Evolutionary conservation across 352 stramenopile genomes (phyloP), one percentile per base, ranked within the genome.

Genomic region (Phytophthora rubi): DNA sequence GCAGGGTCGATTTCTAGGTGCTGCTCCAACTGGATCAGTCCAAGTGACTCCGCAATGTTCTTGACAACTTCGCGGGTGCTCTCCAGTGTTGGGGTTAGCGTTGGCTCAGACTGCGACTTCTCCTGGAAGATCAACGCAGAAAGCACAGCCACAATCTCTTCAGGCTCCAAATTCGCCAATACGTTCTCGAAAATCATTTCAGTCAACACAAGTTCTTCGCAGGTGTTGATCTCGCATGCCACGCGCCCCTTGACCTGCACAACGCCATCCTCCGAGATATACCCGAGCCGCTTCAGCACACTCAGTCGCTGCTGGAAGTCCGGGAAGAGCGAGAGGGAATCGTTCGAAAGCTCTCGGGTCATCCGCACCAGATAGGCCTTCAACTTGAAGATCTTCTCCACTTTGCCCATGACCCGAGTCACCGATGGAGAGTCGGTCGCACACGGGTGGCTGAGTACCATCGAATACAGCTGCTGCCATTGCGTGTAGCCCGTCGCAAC

Each of bases 181-280:
- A 99, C 90, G 55, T 99, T 99, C 73, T 99, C 96, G 73, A 99
- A 99, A 35, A 99, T 97, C 88, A 99, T 98, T 80, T 99, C 98
- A 0, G 98, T 99, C 16, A 99, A 82, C 62, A 99, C 93, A 9
- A 99, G 81, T 62, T 99, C 97, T 65, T 99, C 96, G 65, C 96
- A 99, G 3, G 96, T 99, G 82, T 99, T 99, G 51, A 99, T 95
- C 83, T 99, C 97, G 67, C 97, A 99, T 2, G 97, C 97, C 9
- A 99, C 97, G 23, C 97, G 88, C 18, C 98, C 98, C 75, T 99
- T 99, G 35, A 94, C 83, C 56, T 97, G 91, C 37, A 99, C 96
- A 12, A 95, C 83, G 15, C 86, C 86, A 55, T 93, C 88, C 1
- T 85, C 74, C 0, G 88, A 95, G 53, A 99, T 91, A 82, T 99